Evolutionary conservation across 768 basidiomycete genomes (phyloP), one percentile per base, ranked within the genome.

Genomic region (Amyloporia xantha): DNA sequence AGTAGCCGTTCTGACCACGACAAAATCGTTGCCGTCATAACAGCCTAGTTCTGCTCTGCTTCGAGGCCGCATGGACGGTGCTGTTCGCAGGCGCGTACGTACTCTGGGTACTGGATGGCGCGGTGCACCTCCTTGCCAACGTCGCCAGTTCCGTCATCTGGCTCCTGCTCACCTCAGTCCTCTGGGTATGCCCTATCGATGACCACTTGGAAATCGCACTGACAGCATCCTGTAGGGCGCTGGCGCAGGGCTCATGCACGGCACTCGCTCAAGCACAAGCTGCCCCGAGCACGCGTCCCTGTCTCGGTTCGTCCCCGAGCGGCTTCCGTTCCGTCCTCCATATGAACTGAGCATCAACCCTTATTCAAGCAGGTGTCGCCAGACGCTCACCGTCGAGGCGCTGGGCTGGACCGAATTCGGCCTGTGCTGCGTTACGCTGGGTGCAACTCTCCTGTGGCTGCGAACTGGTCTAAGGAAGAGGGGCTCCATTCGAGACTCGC

Each of bases 131-230:
- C 37, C 71, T 90, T 19, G 86, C 86, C n/a, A 82, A 78, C 61
- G 71, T 90, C 37, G 84, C 87, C 20, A 85, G 84, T 54, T 90
- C 87, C 15, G 75, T 87, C 17, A 62, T 82, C 47, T 91, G 87
- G 87, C 68, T 90, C 25, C 62, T 79, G 23, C 60, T 82, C 30
- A 86, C 86, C 2, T 69, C 76, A 5, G 62, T 75, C 5, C 60
- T 89, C 57, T 90, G 88, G 88, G 87, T 82, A 53, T 51, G 77
- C 65, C 24, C 17, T 40, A 33, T 50, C 21, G 17, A 41, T n/a
- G n/a, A n/a, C n/a, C n/a, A n/a, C n/a, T n/a, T n/a, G n/a, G n/a
- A n/a, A n/a, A n/a, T n/a, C n/a, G n/a, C n/a, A n/a, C n/a, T 45
- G 27, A 19, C n/a, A 7, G 23, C 33, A 3, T 30, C 6, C 6